Conservation (phyloP, 345 rosid genomes). For the Arabis hirsuta region DNA sequence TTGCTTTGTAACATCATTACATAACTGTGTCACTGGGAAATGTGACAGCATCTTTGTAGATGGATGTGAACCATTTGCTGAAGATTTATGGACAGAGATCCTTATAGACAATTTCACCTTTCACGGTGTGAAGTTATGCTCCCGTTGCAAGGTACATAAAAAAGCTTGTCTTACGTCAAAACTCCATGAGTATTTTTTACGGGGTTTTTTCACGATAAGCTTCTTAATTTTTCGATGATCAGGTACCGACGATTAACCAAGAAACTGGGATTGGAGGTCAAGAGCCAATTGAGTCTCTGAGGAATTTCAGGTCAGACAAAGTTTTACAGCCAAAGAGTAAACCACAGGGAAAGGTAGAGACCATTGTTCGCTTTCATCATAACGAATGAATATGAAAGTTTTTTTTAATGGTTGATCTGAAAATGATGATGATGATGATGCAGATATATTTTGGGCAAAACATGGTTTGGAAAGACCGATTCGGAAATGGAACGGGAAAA, state of each 20-base stretch:
- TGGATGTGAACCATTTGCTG: constrained; percentile 85
- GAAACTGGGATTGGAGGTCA: constrained; percentile 61
- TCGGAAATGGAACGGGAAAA: constrained; percentile 46
- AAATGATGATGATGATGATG: not conserved
- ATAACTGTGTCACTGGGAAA: constrained; percentile 11
- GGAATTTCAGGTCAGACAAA: constrained; percentile 62
- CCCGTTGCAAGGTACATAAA: constrained; percentile 73
- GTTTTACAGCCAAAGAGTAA: constrained; percentile 68
- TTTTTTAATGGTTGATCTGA: not conserved
- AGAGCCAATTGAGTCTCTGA: constrained; percentile 73
- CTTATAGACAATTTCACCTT: constrained; percentile 58
- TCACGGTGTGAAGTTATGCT: constrained; percentile 69
- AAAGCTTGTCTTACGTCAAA: too few relatives aligned
- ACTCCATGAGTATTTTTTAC: too few relatives aligned
- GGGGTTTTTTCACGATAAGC: too few relatives aligned
- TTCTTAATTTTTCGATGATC: too few relatives aligned
- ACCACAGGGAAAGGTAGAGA: constrained; percentile 69
- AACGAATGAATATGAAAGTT: constrained; percentile 5
- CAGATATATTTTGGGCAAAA: constrained; percentile 79
- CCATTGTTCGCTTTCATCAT: not conserved
- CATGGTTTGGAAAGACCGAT: constrained; percentile 66
- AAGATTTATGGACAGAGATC: constrained; percentile 85
- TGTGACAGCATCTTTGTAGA: constrained; percentile 70
- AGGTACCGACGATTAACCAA: constrained; percentile 70
- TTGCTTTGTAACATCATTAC: constrained; percentile 29